Base-by-base conservation (phyloP, 2,329 filamentous ascomycete genomes). In the Aspergillus quadrilineatus region DNA sequence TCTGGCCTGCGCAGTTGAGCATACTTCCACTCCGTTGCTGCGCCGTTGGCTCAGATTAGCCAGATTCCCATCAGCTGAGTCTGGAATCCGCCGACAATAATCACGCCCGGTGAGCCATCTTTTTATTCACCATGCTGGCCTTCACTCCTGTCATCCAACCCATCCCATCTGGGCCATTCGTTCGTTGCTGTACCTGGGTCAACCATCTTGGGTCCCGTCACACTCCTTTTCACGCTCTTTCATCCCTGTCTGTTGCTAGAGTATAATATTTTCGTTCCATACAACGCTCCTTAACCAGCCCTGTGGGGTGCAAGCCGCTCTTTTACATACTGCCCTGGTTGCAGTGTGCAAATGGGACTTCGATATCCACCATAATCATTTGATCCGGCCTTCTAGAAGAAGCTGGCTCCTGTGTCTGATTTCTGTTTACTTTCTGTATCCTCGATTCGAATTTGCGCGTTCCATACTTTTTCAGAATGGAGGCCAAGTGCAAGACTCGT, bases 401-500 rank as follows among this genome's bases (percentile, higher is more conserved):
- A 26, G 26, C 4, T 46, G n/a, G 28, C 39, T 53, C 17, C n/a
- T 30, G 10, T 51, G 3, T 41, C 22, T 49, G 43, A 12, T 28
- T 50, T 46, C 17, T 42, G 12, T 15, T 39, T 14, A 22, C 28
- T 28, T 22, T 34, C 8, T 8, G 34, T 28, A 26, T 32, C 30
- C 34, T 42, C n/a, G n/a, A 53, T 44, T 50, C 48, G n/a, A 36
- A 15, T 32, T 39, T 43, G 10, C 44, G 6, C 10, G 7, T 43
- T n/a, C 17, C 32, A 17, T 42, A 22, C 26, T 8, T 28, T 17
- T 52, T 29, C 43, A 61, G 51, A 26, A 71, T 70, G 69, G 58
- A 57, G 12, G 32, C 56, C 50, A 51, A 50, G 29, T 56, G 56
- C 29, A 61, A 55, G 57, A 69, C 63, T 68, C 63, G 63, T 52